Conservation (phyloP, 768 basidiomycete genomes). For the Plicaturopsis crispa region DNA sequence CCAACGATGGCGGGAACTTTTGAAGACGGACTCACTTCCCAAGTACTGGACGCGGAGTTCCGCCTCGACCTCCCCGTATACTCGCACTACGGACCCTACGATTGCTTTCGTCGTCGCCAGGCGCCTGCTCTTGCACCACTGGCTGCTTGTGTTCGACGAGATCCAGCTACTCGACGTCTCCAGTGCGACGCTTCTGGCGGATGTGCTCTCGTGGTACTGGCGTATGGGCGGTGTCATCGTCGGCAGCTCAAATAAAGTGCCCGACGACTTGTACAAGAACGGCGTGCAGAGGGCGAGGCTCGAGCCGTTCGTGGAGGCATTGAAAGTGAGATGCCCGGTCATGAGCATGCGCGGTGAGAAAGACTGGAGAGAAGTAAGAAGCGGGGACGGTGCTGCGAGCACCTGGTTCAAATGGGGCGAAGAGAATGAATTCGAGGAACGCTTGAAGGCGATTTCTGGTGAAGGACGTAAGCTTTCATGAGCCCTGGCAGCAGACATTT, state of each 20-base stretch:
- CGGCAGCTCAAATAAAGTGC: conserved; percentile 41
- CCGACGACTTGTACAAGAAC: conserved; percentile 48
- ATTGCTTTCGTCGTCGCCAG: conserved; percentile 39
- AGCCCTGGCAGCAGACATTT: conserved; percentile 1
- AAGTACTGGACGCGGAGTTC: conserved; percentile 19
- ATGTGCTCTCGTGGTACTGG: conserved; percentile 57
- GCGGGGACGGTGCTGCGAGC: conserved; percentile 8
- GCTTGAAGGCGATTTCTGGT: conserved; percentile 8
- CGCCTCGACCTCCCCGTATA: conserved; percentile 13
- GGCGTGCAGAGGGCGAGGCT: conserved; percentile 51
- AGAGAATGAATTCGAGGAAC: conserved; percentile 14
- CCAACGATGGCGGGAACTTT: conserved; percentile 20
- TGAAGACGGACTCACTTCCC: conserved; percentile 23
- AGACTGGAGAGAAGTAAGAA: conserved; percentile 35
- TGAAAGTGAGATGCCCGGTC: conserved; percentile 46
- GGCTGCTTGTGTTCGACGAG: conserved; percentile 52
- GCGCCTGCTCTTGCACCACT: conserved; percentile 36
- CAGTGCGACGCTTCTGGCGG: conserved; percentile 40
- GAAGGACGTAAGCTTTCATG: too few relatives aligned
- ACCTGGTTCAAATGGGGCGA: conserved; percentile 26
- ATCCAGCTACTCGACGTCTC: conserved; percentile 55
- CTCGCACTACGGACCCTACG: conserved; percentile 25
- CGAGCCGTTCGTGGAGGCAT: conserved; percentile 47
- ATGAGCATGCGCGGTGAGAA: conserved; percentile 32
- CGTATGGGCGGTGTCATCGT: conserved; percentile 51